phyloP scores from a whole-genome alignment of 1,139 yeast genomes.

The Petasospora rhodanensis region DNA sequence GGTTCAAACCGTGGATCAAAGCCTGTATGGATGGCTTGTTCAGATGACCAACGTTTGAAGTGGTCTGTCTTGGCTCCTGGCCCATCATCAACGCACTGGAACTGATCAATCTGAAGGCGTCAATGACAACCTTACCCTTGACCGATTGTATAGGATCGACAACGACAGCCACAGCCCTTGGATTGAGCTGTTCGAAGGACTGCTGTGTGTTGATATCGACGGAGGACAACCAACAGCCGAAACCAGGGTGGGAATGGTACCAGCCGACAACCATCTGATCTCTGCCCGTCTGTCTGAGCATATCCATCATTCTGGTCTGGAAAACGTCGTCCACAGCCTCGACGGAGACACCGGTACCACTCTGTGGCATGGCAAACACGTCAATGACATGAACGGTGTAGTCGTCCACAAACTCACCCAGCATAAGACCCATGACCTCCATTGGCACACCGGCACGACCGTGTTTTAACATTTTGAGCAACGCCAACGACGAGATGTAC shows the following conservation, averaged over 20 bases:
- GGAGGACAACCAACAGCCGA: constrained; percentile 98
- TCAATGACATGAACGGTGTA: constrained; percentile 96
- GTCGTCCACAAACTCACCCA: constrained; percentile 97
- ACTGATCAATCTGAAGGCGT: constrained; percentile 93
- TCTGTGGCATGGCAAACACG: constrained; percentile 99
- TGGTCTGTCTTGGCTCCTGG: constrained; percentile 96
- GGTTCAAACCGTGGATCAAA: constrained; percentile 91
- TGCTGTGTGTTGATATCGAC: constrained; percentile 98
- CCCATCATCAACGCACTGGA: constrained; percentile 90
- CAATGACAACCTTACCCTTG: constrained; percentile 97
- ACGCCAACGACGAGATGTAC: constrained; percentile 90
- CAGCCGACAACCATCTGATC: constrained; percentile 99
- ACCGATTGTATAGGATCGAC: constrained; percentile 98
- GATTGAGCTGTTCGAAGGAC: constrained; percentile 92
- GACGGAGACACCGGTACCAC: constrained; percentile 97
- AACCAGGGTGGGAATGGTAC: constrained; percentile 99
- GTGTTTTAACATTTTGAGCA: constrained; percentile 93
- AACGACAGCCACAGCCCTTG: constrained; percentile 95
- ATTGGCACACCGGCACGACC: constrained; percentile 99
- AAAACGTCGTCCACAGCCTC: constrained; percentile 99
- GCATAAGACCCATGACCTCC: constrained; percentile 99
- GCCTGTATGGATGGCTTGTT: constrained; percentile 99
- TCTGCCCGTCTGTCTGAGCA: constrained; percentile 97
- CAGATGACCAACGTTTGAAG: constrained; percentile 91
- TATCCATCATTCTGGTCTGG: constrained; percentile 99